Evolutionary conservation across 495 filamentous ascomycete genomes (phyloP).

Genomic region (Penicillium taxi): DNA sequence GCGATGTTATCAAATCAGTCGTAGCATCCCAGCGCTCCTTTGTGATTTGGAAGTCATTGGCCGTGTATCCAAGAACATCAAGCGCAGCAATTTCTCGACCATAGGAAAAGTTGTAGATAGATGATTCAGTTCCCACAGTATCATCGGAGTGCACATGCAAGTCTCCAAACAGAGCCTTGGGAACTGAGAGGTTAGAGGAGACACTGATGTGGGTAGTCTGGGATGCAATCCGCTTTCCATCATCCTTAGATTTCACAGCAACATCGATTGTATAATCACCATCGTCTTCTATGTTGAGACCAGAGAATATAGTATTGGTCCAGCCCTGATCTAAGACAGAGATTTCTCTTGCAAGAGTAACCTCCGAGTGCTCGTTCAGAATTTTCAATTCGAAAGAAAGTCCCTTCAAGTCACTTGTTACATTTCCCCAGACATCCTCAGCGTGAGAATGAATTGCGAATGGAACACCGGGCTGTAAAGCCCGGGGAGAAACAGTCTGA

Average conservation of each 20-base stretch:
- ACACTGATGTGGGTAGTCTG: slow-evolving; percentile 3
- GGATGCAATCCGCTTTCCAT: slow-evolving; percentile 1
- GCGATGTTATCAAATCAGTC: slow-evolving; percentile 8
- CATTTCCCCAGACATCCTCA: slow-evolving; percentile 17
- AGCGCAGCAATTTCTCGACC: slow-evolving; percentile 16
- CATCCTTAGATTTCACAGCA: slow-evolving; percentile 1
- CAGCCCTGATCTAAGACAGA: slow-evolving; percentile 3
- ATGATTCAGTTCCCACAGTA: slow-evolving; percentile 19
- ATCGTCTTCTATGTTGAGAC: background rate
- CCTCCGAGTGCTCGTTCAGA: background rate
- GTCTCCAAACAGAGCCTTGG: slow-evolving; percentile 16
- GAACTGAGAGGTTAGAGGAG: slow-evolving; percentile 6
- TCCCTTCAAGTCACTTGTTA: slow-evolving; percentile 1
- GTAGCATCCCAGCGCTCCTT: slow-evolving; percentile 17
- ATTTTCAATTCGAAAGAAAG: slow-evolving; percentile 1
- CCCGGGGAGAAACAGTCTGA: slow-evolving; percentile 5
- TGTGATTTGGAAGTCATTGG: slow-evolving; percentile 27
- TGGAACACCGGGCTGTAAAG: background rate
- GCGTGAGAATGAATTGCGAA: slow-evolving; percentile 13
- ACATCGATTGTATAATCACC: slow-evolving; percentile 7
- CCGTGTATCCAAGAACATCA: slow-evolving; percentile 23
- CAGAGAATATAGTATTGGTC: slow-evolving; percentile 10
- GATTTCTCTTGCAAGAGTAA: background rate
- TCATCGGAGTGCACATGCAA: slow-evolving; percentile 23
- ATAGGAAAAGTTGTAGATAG: slow-evolving; percentile 21